phyloP scores from a whole-genome alignment of 1,284 basidiomycete genomes.

The Ganoderma meredithae region DNA sequence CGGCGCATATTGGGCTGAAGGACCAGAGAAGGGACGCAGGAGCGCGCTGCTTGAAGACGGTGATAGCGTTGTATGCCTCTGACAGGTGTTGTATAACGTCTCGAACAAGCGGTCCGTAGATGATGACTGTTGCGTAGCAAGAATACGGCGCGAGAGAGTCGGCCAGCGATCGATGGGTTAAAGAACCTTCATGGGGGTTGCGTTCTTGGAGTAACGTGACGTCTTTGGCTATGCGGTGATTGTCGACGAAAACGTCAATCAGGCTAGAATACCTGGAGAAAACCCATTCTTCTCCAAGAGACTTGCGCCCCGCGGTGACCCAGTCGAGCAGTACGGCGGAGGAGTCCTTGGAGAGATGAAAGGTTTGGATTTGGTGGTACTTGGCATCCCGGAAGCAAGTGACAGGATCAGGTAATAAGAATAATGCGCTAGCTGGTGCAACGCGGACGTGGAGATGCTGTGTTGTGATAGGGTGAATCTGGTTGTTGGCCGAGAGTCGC shows the following conservation, averaged over 20 bases:
- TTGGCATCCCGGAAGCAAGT: slow-evolving; percentile 89
- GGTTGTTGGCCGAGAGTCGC: slow-evolving; percentile 36
- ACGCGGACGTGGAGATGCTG: slow-evolving; percentile 69
- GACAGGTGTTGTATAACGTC: slow-evolving; percentile 54
- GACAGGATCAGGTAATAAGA: slow-evolving; percentile 90
- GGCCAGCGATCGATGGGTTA: slow-evolving; percentile 57
- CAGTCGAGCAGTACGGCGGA: slow-evolving; percentile 86
- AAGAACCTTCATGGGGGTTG: slow-evolving; percentile 15
- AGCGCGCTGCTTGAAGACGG: slow-evolving; percentile 62
- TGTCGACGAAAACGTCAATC: slow-evolving; percentile 83
- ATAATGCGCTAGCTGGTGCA: slow-evolving; percentile 59
- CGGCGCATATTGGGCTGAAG: slow-evolving; percentile 59
- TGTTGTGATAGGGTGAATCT: slow-evolving; percentile 37
- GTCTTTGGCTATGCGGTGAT: slow-evolving; percentile 75
- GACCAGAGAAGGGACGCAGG: slow-evolving; percentile 82
- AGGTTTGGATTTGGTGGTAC: slow-evolving; percentile 84
- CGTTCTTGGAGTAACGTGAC: slow-evolving; percentile 74
- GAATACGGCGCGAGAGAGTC: slow-evolving; percentile 78
- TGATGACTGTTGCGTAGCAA: slow-evolving; percentile 85
- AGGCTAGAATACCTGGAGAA: slow-evolving; percentile 86
- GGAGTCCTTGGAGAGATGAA: slow-evolving; percentile 66
- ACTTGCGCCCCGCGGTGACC: slow-evolving; percentile 86
- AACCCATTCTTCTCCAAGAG: slow-evolving; percentile 87
- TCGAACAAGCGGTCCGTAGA: slow-evolving; percentile 70
- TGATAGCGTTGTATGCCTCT: slow-evolving; percentile 59